These are phyloP conservation scores for Amaranthus palmeri DNA, from an alignment of 148 eudicot genomes.

Conservation along the genomic window DNA sequence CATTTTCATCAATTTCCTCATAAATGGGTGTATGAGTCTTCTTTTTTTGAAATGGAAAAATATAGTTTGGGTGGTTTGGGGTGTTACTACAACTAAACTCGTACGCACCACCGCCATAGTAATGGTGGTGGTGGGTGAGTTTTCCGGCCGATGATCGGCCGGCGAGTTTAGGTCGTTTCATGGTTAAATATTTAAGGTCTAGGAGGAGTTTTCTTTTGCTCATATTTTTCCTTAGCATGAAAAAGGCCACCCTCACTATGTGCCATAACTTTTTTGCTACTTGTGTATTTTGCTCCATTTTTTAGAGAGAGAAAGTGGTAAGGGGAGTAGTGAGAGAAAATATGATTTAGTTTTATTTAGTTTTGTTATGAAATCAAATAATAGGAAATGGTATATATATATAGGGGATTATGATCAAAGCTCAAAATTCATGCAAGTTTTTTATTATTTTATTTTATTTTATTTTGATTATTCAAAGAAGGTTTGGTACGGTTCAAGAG, in stretches of 20 bases:
- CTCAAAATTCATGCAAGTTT: neutral
- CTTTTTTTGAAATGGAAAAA: neutral
- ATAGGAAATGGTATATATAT: conserved; percentile 14
- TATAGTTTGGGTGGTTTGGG: conserved; percentile 32
- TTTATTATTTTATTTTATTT: neutral
- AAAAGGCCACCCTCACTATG: conserved; percentile 39
- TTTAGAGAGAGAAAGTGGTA: neutral
- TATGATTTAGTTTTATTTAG: neutral
- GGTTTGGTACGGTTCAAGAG: neutral
- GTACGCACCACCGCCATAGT: conserved; percentile 38
- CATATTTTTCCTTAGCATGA: conserved; percentile 58
- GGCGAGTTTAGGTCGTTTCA: conserved; percentile 57
- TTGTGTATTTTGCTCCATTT: conserved; percentile 61
- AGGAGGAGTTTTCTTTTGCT: conserved; percentile 45
- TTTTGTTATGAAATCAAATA: conserved; percentile 8
- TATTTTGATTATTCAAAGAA: neutral
- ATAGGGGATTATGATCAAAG: conserved; percentile 5
- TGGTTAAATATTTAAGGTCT: conserved; percentile 50
- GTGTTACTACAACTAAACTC: conserved; percentile 89
- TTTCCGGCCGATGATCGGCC: conserved; percentile 33
- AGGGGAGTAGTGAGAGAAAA: neutral
- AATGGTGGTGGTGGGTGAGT: conserved; percentile 30
- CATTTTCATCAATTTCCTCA: conserved; percentile 10
- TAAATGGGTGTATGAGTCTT: neutral
- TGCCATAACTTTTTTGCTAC: conserved; percentile 50